Evolutionary conservation across 2,329 filamentous ascomycete genomes (phyloP).

Genomic region (Trichophyton mentagrophytes): DNA sequence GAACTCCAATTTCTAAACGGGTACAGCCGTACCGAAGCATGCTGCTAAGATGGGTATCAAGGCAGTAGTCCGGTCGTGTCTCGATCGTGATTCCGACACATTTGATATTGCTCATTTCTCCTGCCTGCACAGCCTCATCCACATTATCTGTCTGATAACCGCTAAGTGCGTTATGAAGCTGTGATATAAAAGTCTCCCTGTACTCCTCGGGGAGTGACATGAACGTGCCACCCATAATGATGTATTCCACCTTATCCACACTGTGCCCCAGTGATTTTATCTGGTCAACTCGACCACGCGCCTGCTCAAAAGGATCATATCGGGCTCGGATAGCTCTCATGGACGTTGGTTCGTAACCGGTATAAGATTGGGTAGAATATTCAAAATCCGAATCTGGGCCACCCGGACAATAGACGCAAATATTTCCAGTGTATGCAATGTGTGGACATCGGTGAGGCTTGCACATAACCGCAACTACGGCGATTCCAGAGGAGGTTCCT

Average conservation of each 20-base stretch:
- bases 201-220: constrained; percentile 91
- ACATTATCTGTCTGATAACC: constrained; percentile 91
- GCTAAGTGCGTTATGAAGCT: constrained; percentile 90
- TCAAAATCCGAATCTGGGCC: constrained; percentile 98
- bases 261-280: constrained; percentile 91
- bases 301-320: constrained; percentile 97
- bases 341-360: constrained; percentile 93
- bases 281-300: constrained; percentile 87
- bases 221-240: constrained; percentile 99
- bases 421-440: constrained; percentile 96
- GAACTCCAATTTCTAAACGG: constrained; percentile 83
- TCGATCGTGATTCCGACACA: constrained; percentile 98
- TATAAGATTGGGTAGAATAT: constrained; percentile 98
- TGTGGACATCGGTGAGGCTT: constrained; percentile 96
- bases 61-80: constrained; percentile 89
- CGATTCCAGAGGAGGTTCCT: constrained; percentile 92
- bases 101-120: constrained; percentile 93
- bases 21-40: constrained; percentile 99
- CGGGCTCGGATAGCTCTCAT: constrained; percentile 96
- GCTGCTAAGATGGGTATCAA: constrained; percentile 85
- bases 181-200: constrained; percentile 83
- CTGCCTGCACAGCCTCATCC: constrained; percentile 85
- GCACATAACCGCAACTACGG: constrained; percentile 98
- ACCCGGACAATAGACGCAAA: constrained; percentile 96
- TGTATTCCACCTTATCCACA: constrained; percentile 98